Percentiles rank a stretch among this genome's conserved stretches.
These are phyloP conservation scores for Lachnellula occidentalis DNA, from an alignment of 2,329 filamentous ascomycete genomes.

Conservation along the genomic window DNA sequence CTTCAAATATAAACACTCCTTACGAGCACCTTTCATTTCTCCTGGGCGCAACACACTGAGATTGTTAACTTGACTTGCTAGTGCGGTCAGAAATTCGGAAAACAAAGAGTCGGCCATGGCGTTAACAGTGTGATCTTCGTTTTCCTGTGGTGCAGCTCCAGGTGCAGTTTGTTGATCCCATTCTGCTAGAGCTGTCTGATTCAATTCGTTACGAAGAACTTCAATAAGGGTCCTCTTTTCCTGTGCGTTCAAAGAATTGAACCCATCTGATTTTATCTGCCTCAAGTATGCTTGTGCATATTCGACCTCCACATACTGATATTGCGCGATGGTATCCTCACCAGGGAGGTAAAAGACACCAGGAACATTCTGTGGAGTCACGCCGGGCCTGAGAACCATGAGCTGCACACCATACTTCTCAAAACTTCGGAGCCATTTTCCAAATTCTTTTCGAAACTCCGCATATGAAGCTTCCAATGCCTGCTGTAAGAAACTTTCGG, in stretches of 20 bases:
- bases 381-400: not conserved
- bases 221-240: not conserved
- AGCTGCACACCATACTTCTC: not conserved
- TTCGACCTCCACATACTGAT: not conserved
- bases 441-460: not conserved
- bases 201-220: not conserved
- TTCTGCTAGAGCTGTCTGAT: not conserved
- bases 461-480: not conserved
- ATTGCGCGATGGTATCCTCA: not conserved
- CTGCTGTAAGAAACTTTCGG: not conserved
- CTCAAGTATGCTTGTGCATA: not conserved
- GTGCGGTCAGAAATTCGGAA: not conserved
- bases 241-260: not conserved
- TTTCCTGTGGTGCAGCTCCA: not conserved
- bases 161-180: not conserved
- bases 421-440: not conserved
- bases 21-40: not conserved
- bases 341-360: constrained; percentile 1
- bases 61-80: not conserved
- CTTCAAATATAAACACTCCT: not conserved
- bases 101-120: not conserved
- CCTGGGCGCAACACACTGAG: not conserved
- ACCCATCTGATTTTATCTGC: not conserved
- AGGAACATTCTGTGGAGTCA: not conserved
- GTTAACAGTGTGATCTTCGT: not conserved